A percentile compares a stretch with the other conserved stretches of the same genome.
Conservation (phyloP, 768 basidiomycete genomes). For the Leccinellum luteum region DNA sequence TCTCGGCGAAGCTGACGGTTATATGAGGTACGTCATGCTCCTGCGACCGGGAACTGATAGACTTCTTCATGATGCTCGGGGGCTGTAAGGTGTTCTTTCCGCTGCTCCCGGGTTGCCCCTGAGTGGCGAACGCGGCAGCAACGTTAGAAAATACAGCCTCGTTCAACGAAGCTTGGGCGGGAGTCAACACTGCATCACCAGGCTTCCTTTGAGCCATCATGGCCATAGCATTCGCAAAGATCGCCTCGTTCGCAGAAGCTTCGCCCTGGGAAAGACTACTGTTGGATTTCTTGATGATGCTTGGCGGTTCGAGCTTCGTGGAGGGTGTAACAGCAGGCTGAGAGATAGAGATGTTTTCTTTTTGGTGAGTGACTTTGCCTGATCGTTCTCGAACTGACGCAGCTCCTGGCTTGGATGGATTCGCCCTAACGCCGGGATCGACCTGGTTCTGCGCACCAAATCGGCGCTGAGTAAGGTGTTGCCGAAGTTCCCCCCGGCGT, state of each 20-base stretch:
- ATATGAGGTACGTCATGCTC: slow-evolving; percentile 28
- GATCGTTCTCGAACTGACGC: slow-evolving; percentile 13
- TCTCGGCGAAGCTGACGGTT: slow-evolving; percentile 25
- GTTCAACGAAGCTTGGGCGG: slow-evolving; percentile 23
- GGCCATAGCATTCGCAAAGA: slow-evolving; percentile 27
- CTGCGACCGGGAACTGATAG: slow-evolving; percentile 24
- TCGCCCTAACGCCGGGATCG: slow-evolving; percentile 13
- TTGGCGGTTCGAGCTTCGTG: slow-evolving; percentile 22
- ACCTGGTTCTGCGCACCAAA: slow-evolving; percentile 10
- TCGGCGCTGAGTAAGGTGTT: slow-evolving; percentile 22
- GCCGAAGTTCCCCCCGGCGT: slow-evolving; percentile 18
- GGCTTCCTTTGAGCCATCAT: slow-evolving; percentile 17
- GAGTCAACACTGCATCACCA: slow-evolving; percentile 7
- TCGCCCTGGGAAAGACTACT: slow-evolving; percentile 28
- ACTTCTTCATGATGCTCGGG: slow-evolving; percentile 27
- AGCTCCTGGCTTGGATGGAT: slow-evolving; percentile 9
- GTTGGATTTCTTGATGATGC: slow-evolving; percentile 23
- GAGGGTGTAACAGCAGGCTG: slow-evolving; percentile 6
- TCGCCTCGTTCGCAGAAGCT: slow-evolving; percentile 21
- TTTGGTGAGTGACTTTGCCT: slow-evolving; percentile 22
- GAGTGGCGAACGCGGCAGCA: slow-evolving; percentile 13
- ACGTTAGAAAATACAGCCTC: slow-evolving; percentile 25
- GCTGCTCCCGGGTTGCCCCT: slow-evolving; percentile 4
- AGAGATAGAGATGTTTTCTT: slow-evolving; percentile 24
- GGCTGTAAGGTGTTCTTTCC: slow-evolving; percentile 14